Evolutionary conservation across 306 rosid species (phyloP).

Genomic region (Prosopis cineraria): DNA sequence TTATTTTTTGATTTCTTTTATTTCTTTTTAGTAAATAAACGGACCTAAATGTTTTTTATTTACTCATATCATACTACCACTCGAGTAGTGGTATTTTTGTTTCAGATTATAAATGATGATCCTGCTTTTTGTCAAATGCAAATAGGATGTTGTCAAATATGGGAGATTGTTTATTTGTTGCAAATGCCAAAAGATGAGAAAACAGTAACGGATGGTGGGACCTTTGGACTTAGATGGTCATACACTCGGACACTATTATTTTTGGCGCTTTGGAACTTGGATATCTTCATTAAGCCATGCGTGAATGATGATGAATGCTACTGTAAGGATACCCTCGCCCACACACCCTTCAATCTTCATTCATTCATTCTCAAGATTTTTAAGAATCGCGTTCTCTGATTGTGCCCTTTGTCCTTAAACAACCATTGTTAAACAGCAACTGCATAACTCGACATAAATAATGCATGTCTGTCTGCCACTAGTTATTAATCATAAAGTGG

Average conservation of each 20-base stretch:
- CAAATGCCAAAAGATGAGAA: neutral
- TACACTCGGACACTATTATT: neutral
- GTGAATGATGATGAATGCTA: neutral
- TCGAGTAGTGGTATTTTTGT: neutral
- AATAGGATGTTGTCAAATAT: too few relatives aligned
- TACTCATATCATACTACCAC: too few relatives aligned
- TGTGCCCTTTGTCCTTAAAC: too few relatives aligned
- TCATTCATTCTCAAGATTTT: neutral
- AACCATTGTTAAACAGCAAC: too few relatives aligned
- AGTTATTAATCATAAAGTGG: neutral
- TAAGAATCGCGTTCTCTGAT: too few relatives aligned
- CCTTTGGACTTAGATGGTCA: neutral
- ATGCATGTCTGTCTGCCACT: neutral
- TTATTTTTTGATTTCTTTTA: too few relatives aligned
- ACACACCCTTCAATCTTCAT: neutral
- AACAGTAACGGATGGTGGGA: neutral
- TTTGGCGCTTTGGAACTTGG: neutral
- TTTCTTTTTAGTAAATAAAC: too few relatives aligned
- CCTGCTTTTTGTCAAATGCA: neutral
- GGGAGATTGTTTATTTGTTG: neutral
- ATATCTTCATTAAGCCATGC: neutral
- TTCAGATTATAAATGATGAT: neutral
- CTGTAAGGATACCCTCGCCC: neutral
- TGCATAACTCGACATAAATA: too few relatives aligned
- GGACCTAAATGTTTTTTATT: too few relatives aligned